Evolutionary conservation across 2,329 filamentous ascomycete species (phyloP).

Genomic region (Lachnellula hyalina): DNA sequence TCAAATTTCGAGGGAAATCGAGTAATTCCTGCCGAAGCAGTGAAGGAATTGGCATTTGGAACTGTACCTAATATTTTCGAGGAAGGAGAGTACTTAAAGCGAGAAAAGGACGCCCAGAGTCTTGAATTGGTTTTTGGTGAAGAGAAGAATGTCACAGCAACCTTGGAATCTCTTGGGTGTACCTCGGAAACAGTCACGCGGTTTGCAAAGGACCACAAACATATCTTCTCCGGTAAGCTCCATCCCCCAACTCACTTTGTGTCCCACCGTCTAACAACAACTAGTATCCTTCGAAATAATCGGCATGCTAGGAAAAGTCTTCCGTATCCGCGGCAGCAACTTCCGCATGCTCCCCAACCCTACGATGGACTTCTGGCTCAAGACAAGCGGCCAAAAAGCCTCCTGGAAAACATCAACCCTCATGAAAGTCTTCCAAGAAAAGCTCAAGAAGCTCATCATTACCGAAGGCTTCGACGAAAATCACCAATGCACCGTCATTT

Average conservation of each 20-base stretch:
- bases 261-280: background rate
- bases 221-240: slow-evolving; percentile 27
- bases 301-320: slow-evolving; percentile 49
- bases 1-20: slow-evolving; percentile 45
- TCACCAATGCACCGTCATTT: slow-evolving; percentile 16
- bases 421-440: slow-evolving; percentile 28
- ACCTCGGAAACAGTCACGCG: slow-evolving; percentile 46
- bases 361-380: slow-evolving; percentile 50
- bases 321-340: slow-evolving; percentile 44
- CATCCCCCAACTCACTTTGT: background rate
- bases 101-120: slow-evolving; percentile 5
- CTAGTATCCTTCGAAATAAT: slow-evolving; percentile 53
- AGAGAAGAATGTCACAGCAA: slow-evolving; percentile 45
- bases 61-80: slow-evolving; percentile 51
- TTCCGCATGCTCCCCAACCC: slow-evolving; percentile 54
- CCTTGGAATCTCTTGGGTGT: slow-evolving; percentile 48
- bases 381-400: slow-evolving; percentile 22
- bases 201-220: slow-evolving; percentile 30
- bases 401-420: slow-evolving; percentile 27
- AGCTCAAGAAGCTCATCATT: slow-evolving; percentile 13
- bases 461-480: slow-evolving; percentile 2
- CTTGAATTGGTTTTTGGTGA: slow-evolving; percentile 36
- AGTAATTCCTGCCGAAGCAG: slow-evolving; percentile 47
- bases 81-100: slow-evolving; percentile 36
- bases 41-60: slow-evolving; percentile 53